Conservation (phyloP, 2,329 filamentous ascomycete genomes). For the Elsinoe fawcettii region DNA sequence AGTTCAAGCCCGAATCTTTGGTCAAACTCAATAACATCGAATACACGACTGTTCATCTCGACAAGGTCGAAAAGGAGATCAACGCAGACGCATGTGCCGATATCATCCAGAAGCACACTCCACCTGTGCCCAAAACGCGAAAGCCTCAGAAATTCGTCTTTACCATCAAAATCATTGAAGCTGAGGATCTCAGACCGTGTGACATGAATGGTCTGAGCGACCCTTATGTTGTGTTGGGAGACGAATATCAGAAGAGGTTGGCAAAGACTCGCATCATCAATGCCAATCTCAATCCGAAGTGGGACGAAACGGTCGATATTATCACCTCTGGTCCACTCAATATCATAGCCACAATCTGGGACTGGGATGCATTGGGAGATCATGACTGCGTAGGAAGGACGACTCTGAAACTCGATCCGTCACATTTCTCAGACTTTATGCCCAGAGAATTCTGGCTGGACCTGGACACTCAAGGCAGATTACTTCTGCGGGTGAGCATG, state of each 20-base stretch:
- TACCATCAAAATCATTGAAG: slow-evolving; percentile 97
- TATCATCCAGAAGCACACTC: slow-evolving; percentile 66
- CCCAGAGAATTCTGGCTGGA: slow-evolving; percentile 97
- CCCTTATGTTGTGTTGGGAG: slow-evolving; percentile 91
- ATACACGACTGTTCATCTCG: slow-evolving; percentile 84
- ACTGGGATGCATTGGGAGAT: slow-evolving; percentile 93
- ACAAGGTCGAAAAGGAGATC: slow-evolving; percentile 80
- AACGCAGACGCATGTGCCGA: slow-evolving; percentile 86
- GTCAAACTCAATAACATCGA: slow-evolving; percentile 98
- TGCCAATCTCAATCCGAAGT: slow-evolving; percentile 82
- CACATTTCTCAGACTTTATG: slow-evolving; percentile 91
- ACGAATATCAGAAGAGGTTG: slow-evolving; percentile 94
- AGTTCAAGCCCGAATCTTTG: slow-evolving; percentile 93
- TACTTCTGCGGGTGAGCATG: slow-evolving; percentile 92
- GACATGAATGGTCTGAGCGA: slow-evolving; percentile 91
- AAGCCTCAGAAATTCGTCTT: slow-evolving; percentile 82
- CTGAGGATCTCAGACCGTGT: slow-evolving; percentile 95
- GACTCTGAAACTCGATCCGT: slow-evolving; percentile 96
- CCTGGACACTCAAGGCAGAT: slow-evolving; percentile 84
- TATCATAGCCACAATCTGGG: slow-evolving; percentile 95
- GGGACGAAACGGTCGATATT: slow-evolving; percentile 96
- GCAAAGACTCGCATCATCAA: slow-evolving; percentile 91
- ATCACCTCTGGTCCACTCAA: slow-evolving; percentile 87
- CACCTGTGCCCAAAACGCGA: slow-evolving; percentile 59
- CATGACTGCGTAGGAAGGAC: slow-evolving; percentile 96